A percentile compares a stretch with the other conserved stretches of the same genome.
Conservation (phyloP, 495 filamentous ascomycete genomes). For the Xylaria intraflava region DNA sequence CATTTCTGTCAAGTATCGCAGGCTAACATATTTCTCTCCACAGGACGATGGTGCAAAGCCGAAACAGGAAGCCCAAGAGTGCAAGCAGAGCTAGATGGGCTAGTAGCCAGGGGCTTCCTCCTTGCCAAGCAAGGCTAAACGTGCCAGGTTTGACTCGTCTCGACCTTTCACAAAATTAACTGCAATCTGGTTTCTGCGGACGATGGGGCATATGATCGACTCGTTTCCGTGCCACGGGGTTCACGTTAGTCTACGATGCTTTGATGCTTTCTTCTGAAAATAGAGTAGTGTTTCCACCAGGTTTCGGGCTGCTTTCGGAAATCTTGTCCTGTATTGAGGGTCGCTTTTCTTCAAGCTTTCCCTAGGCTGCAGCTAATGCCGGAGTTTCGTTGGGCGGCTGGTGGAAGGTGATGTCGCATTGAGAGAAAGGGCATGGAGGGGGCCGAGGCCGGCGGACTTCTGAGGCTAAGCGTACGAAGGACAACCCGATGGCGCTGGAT, state of each 20-base stretch:
- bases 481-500: conserved; percentile 12
- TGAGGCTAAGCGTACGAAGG: neutral
- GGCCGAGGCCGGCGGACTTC: conserved; percentile 1
- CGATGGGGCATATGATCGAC: conserved; percentile 9
- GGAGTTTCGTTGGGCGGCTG: conserved; percentile 18
- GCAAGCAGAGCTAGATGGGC: conserved; percentile 87
- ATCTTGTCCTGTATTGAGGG: conserved; percentile 27
- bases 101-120: neutral
- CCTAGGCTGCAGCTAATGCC: conserved; percentile 19
- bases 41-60: conserved; percentile 94
- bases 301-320: conserved; percentile 24
- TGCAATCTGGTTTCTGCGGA: conserved; percentile 6
- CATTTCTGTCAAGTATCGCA: conserved; percentile 6
- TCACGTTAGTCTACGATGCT: conserved; percentile 20
- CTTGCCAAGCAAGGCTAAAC: conserved; percentile 1
- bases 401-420: conserved; percentile 19
- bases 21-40: conserved; percentile 26
- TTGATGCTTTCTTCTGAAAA: conserved; percentile 21
- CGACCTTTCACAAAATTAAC: conserved; percentile 3
- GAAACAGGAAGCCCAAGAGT: conserved; percentile 97
- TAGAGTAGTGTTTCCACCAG: conserved; percentile 27
- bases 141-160: neutral
- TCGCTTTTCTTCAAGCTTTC: conserved; percentile 23
- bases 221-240: conserved; percentile 18
- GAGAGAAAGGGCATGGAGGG: conserved; percentile 12